Evolutionary conservation across 345 rosid species (phyloP).

Genomic region (Clarkia xantiana): DNA sequence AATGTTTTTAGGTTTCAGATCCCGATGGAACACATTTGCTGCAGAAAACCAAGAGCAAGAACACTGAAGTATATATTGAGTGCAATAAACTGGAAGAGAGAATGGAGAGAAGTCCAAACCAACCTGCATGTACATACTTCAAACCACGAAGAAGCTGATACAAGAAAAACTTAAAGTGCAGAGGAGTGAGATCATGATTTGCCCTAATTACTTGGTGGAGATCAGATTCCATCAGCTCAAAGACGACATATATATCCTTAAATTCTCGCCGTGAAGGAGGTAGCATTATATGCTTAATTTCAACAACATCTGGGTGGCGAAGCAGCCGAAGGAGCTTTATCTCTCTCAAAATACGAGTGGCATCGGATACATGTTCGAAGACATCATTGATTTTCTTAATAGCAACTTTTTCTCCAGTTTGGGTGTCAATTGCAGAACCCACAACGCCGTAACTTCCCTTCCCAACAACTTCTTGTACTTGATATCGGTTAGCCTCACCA

Average conservation of each 20-base stretch:
- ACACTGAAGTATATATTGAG: neutral
- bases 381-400: constrained; percentile 92
- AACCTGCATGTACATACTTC: constrained; percentile 86
- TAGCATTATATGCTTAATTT: constrained; percentile 90
- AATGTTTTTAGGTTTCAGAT: constrained; percentile 92
- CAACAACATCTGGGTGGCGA: constrained; percentile 88
- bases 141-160: constrained; percentile 98
- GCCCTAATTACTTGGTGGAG: constrained; percentile 94
- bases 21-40: constrained; percentile 96
- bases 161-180: constrained; percentile 84
- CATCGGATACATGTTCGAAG: constrained; percentile 94
- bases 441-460: constrained; percentile 98
- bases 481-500: constrained; percentile 80
- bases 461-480: constrained; percentile 84
- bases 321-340: constrained; percentile 85
- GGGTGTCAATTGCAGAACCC: constrained; percentile 72
- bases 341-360: constrained; percentile 89
- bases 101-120: constrained; percentile 27
- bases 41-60: constrained; percentile 14
- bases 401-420: constrained; percentile 82
- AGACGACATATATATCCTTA: constrained; percentile 80
- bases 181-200: constrained; percentile 86
- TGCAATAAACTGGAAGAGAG: constrained; percentile 8
- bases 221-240: constrained; percentile 97
- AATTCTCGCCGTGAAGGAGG: constrained; percentile 96